phyloP scores from a whole-genome alignment of 169 alveolate species.

The Theileria orientalis region DNA sequence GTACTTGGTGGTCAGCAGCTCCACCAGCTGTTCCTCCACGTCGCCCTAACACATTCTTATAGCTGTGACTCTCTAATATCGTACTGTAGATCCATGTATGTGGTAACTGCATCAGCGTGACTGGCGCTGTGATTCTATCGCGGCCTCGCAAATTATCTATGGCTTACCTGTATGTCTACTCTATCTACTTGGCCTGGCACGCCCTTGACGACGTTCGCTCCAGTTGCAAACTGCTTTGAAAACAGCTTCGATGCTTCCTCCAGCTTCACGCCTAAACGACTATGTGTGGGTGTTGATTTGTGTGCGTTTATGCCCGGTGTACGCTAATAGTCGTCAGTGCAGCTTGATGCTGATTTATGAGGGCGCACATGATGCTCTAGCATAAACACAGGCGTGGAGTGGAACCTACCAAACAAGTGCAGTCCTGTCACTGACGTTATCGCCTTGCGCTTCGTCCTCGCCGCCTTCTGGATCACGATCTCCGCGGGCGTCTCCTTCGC shows the following conservation, averaged over 20 bases:
- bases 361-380: not conserved
- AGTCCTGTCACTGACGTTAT: conserved; percentile 83
- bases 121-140: not conserved
- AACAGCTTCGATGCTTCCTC: conserved; percentile 83
- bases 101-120: not conserved
- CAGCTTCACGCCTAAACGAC: conserved; percentile 69
- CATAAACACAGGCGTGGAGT: not conserved
- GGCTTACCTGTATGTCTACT: conserved; percentile 74
- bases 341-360: not conserved
- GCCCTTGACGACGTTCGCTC: conserved; percentile 86
- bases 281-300: not conserved
- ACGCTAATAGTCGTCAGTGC: not conserved
- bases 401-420: conserved; percentile 73
- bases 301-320: not conserved
- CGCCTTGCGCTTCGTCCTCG: conserved; percentile 80
- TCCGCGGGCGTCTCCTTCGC: conserved; percentile 33
- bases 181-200: conserved; percentile 75
- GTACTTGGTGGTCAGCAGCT: conserved; percentile 65
- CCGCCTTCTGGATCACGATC: conserved; percentile 75
- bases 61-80: not conserved
- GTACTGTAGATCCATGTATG: not conserved
- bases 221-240: conserved; percentile 84
- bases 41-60: conserved; percentile 64
- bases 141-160: not conserved
- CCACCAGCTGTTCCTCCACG: conserved; percentile 71